Conservation (phyloP, 139 green algal species). For the Penium margaritaceum region DNA sequence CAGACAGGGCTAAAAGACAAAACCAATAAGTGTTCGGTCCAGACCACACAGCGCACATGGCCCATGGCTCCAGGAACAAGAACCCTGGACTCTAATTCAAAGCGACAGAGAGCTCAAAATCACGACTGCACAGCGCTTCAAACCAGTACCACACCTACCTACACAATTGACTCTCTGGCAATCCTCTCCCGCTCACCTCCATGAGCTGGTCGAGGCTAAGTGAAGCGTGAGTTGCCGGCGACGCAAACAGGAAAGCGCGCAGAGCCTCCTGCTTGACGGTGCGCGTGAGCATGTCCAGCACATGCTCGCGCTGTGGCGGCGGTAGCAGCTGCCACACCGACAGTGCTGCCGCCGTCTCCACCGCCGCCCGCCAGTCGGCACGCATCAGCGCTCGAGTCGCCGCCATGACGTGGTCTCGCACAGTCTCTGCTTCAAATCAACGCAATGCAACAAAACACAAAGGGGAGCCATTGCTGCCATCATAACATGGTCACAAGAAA, state of each 20-base stretch:
- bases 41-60: no score
- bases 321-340: conserved; percentile 38
- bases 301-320: conserved; percentile 29
- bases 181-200: conserved; percentile 15
- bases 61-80: no score
- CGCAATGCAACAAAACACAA: no score
- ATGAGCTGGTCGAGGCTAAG: conserved; percentile 75
- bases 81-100: no score
- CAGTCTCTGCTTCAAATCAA: conserved; percentile 78
- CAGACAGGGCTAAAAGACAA: no score
- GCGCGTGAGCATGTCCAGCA: conserved; percentile 66
- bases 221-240: conserved; percentile 72
- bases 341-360: conserved; percentile 34
- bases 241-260: conserved; percentile 85
- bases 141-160: no score
- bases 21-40: no score
- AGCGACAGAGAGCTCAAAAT: no score
- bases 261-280: conserved; percentile 78
- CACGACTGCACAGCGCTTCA: no score
- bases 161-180: no score
- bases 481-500: no score
- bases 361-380: conserved; percentile 76
- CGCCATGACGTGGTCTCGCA: conserved; percentile 92
- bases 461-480: no score
- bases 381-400: conserved; percentile 64